Evolutionary conservation across 108 stramenopile species (phyloP).

Genomic region (Conticribra guillardii): DNA sequence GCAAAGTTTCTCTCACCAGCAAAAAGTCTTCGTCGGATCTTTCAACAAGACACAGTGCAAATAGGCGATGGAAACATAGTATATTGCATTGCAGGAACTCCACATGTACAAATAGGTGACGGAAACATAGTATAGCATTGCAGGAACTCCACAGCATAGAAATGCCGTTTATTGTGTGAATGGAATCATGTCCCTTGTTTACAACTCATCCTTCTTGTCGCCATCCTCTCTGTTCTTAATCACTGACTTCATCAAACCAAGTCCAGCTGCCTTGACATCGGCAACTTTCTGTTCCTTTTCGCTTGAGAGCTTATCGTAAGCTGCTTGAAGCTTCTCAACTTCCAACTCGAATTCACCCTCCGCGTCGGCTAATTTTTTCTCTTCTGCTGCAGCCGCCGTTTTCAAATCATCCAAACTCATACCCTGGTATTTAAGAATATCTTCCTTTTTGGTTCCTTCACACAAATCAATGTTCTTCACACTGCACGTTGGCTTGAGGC

Average conservation of each 20-base stretch:
- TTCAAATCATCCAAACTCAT: slow-evolving; percentile 58
- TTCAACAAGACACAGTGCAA: too few relatives aligned
- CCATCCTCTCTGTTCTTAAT: slow-evolving; percentile 17
- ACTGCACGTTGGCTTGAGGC: slow-evolving; percentile 68
- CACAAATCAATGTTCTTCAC: slow-evolving; percentile 67
- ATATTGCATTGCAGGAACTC: too few relatives aligned
- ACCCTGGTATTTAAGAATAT: slow-evolving; percentile 55
- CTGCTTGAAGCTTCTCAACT: slow-evolving; percentile 60
- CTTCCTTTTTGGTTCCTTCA: slow-evolving; percentile 61
- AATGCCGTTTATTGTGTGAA: too few relatives aligned
- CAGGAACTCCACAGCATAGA: too few relatives aligned
- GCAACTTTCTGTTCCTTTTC: slow-evolving; percentile 54
- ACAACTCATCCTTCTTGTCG: slow-evolving; percentile 49
- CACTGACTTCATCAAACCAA: slow-evolving; percentile 58
- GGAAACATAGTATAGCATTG: too few relatives aligned
- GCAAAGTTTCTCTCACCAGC: too few relatives aligned
- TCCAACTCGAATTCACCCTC: slow-evolving; percentile 63
- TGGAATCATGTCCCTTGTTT: too few relatives aligned
- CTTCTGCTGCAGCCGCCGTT: slow-evolving; percentile 65
- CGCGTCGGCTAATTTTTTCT: slow-evolving; percentile 40
- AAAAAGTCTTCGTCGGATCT: too few relatives aligned
- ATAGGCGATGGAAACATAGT: too few relatives aligned
- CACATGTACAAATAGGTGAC: too few relatives aligned
- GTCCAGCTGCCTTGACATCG: slow-evolving; percentile 51
- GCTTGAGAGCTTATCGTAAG: slow-evolving; percentile 47